phyloP scores from a whole-genome alignment of 441 rosid genomes.

The Euphorbia neoarborescens region DNA sequence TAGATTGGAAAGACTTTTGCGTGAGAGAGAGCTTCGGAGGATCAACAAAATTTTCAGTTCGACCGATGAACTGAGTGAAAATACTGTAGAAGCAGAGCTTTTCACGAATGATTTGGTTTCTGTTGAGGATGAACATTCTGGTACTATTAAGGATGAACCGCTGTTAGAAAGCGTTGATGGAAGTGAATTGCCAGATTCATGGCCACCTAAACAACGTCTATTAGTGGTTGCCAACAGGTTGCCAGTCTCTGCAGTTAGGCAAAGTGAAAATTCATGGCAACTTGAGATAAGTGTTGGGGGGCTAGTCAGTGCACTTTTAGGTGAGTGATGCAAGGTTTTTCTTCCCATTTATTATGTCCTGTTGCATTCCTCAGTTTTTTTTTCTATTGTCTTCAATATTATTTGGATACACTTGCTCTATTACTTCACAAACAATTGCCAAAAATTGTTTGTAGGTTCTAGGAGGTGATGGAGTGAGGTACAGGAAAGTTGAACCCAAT shows the following conservation, averaged over 20 bases:
- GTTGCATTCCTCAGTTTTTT: background rate
- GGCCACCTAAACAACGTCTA: conserved; percentile 50
- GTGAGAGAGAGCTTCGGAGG: conserved; percentile 49
- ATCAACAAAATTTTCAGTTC: conserved; percentile 23
- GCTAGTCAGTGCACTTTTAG: conserved; percentile 62
- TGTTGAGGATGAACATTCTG: conserved; percentile 27
- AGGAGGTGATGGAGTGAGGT: background rate
- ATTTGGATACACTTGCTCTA: background rate
- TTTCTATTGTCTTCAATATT: background rate
- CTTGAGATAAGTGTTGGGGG: conserved; percentile 71
- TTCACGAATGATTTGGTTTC: conserved; percentile 21
- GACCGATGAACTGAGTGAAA: conserved; percentile 26
- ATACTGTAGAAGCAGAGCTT: conserved; percentile 22
- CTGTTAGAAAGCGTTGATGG: conserved; percentile 29
- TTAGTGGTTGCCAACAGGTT: conserved; percentile 74
- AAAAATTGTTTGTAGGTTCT: background rate
- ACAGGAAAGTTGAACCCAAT: background rate
- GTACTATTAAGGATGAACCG: conserved; percentile 27
- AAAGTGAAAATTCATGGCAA: conserved; percentile 51
- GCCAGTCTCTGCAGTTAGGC: conserved; percentile 65
- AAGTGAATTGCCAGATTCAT: conserved; percentile 32
- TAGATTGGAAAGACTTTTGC: conserved; percentile 49
- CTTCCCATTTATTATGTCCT: background rate
- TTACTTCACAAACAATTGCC: conserved; percentile 3
- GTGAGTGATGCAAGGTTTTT: conserved; percentile 23